Evolutionary conservation across 345 rosid species (phyloP).

Genomic region (Euphorbia pulcherrima): DNA sequence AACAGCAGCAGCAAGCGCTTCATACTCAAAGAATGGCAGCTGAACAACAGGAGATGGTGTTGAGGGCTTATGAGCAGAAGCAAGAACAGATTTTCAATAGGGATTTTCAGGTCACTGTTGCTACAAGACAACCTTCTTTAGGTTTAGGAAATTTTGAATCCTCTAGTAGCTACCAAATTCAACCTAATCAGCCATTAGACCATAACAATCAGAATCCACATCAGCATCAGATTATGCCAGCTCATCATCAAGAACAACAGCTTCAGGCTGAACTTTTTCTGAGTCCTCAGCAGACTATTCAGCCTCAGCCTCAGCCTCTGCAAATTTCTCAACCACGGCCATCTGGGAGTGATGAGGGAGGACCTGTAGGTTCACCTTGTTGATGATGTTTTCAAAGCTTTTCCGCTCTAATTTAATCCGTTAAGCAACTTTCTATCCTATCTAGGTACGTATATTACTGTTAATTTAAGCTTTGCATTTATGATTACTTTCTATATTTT

Average conservation of each 20-base stretch:
- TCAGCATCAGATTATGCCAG: neutral
- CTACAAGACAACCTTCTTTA: constrained; percentile 46
- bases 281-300: too few relatives aligned
- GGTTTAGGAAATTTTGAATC: constrained; percentile 52
- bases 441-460: constrained; percentile 21
- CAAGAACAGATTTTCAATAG: constrained; percentile 41
- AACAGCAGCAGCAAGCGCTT: constrained; percentile 46
- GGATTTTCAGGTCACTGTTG: constrained; percentile 30
- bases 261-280: constrained; percentile 50
- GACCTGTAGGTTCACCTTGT: constrained; percentile 21
- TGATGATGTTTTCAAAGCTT: neutral
- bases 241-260: constrained; percentile 28
- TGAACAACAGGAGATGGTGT: constrained; percentile 46
- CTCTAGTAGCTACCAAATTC: constrained; percentile 10
- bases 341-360: constrained; percentile 52
- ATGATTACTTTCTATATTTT: constrained; percentile 13
- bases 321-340: neutral
- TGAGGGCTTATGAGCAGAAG: constrained; percentile 45
- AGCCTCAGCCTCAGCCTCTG: constrained; percentile 13
- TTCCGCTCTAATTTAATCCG: neutral
- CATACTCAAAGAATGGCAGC: constrained; percentile 64
- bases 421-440: constrained; percentile 20
- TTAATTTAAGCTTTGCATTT: constrained; percentile 17
- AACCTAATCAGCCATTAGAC: constrained; percentile 25
- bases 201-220: constrained; percentile 31